A percentile compares a stretch with the other conserved stretches of the same genome.
phyloP scores from a whole-genome alignment of 305 asterid genomes.

The Rubia tinctorum region DNA sequence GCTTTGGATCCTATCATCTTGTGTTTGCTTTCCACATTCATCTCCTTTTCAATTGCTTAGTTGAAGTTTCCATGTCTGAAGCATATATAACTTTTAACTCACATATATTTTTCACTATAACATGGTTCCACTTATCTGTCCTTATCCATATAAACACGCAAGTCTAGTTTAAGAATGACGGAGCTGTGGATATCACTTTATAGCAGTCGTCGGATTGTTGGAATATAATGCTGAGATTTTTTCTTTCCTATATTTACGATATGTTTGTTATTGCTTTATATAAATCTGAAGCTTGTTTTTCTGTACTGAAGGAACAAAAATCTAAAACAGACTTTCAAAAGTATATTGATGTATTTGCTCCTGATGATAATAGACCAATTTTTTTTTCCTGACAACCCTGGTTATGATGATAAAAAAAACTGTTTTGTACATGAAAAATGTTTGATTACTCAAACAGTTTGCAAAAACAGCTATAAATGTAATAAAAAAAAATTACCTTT shows the following conservation, averaged over 20 bases:
- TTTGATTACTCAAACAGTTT: neutral
- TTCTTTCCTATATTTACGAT: neutral
- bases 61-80: neutral
- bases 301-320: no score
- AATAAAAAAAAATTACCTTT: no score
- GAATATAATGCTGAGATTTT: neutral
- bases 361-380: no score
- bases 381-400: no score
- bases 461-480: neutral
- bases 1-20: neutral
- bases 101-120: neutral
- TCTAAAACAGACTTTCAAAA: no score
- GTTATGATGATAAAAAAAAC: no score
- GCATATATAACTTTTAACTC: neutral
- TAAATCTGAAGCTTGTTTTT: neutral
- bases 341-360: no score
- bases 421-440: neutral
- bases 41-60: neutral
- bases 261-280: neutral
- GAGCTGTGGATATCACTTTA: neutral
- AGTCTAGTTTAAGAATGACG: neutral
- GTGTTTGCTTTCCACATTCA: neutral
- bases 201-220: neutral
- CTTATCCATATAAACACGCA: neutral
- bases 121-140: neutral